Conservation (phyloP, 2,329 filamentous ascomycete species). For the Beauveria medogensis region DNA sequence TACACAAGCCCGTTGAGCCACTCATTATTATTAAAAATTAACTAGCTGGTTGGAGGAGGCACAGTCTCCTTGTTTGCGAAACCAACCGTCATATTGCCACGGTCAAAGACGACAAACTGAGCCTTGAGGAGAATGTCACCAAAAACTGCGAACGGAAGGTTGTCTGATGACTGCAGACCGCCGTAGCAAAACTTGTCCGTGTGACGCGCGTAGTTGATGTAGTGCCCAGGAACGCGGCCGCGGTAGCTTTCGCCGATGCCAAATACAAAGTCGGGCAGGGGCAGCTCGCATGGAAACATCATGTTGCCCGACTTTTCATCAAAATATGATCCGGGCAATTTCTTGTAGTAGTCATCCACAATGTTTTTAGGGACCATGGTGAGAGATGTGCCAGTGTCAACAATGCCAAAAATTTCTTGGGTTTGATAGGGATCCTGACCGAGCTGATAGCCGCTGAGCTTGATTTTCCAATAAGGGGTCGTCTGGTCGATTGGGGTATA, state of each 20-base stretch:
- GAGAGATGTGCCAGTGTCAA: conserved; percentile 65
- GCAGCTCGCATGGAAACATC: conserved; percentile 46
- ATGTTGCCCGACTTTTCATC: conserved; percentile 43
- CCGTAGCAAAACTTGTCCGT: conserved; percentile 26
- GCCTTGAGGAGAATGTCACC: conserved; percentile 36
- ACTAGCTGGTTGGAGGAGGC: neutral
- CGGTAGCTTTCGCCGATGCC: conserved; percentile 24
- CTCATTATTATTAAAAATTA: too few species aligned
- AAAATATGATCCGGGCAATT: conserved; percentile 43
- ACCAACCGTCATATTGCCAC: conserved; percentile 23
- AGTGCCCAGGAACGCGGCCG: conserved; percentile 27
- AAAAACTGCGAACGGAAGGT: conserved; percentile 31
- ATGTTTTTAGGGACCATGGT: conserved; percentile 48
- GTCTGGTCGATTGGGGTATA: conserved; percentile 44
- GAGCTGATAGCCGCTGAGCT: conserved; percentile 45
- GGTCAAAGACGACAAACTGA: conserved; percentile 35
- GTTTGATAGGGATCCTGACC: conserved; percentile 24
- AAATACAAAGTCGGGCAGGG: conserved; percentile 36
- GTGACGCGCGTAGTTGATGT: conserved; percentile 29
- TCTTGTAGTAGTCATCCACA: conserved; percentile 50
- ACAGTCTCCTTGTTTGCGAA: conserved; percentile 31
- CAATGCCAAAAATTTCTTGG: conserved; percentile 44
- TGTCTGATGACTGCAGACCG: conserved; percentile 28
- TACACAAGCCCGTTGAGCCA: neutral
- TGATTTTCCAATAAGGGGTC: conserved; percentile 57